Evolutionary conservation across 2,329 filamentous ascomycete genomes (phyloP), one percentile per base, ranked within the genome.

Genomic region (Macrophomina phaseolina): DNA sequence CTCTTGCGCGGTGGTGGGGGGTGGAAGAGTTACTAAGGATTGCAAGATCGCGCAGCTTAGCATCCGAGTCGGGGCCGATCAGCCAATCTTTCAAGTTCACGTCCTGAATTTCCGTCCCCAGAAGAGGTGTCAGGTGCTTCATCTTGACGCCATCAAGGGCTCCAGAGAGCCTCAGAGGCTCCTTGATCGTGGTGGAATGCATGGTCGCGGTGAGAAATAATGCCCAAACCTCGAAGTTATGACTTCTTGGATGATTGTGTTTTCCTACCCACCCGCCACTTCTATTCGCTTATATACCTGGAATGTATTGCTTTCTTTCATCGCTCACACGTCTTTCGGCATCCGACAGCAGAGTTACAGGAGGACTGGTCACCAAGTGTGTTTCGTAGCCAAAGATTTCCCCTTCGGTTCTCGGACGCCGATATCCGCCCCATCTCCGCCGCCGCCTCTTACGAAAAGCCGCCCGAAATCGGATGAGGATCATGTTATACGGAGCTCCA

Each of bases 31-130:
- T 70, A 75, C 76, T 76, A 9, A 73, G 73, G 38, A 78, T 73
- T 4, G 88, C 89, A 0, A 92, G 79, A 71, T 91, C 90, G 0
- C 87, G 83, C 23, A 91, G 74, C 30, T 90, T 79, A 46, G 88
- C 85, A 62, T 91, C 88, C 0, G 87, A 82, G 72, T 91, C 88
- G 0, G 85, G 81, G 0, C 86, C 85, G 36, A 86, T 79, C 4
- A 91, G 80, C 42, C 91, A 87, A 40, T 91, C 88, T 7, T 84
- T 84, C 0, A 90, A 80, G 68, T 89, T 85, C 40, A 85, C 71
- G 16, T 81, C 82, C 14, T 83, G 80, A 68, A 84, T 90, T 72
- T 90, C 88, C 6, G 83, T 82, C 4, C 88, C 89, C 66, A 90
- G 89, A 46, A 84, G 77, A 0, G 88, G 87, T 1, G 88, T 90